Evolutionary conservation across 352 stramenopile genomes (phyloP).

Genomic region (Phytophthora cryptogea): DNA sequence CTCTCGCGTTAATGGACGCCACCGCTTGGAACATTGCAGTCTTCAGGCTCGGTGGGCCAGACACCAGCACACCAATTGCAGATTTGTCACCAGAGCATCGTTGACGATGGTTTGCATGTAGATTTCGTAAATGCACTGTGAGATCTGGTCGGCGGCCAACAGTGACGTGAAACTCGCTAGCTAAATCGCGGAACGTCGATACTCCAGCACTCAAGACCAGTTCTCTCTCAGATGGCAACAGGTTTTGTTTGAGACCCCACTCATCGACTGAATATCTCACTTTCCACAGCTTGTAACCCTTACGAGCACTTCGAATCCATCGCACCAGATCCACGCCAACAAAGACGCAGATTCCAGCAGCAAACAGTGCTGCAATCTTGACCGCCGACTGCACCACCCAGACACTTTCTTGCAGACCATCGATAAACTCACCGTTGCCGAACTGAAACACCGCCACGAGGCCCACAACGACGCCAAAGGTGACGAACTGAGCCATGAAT

Average conservation of each 20-base stretch:
- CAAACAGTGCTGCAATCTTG: constrained; percentile 15
- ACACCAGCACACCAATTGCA: constrained; percentile 40
- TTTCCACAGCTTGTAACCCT: background rate
- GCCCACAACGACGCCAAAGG: constrained; percentile 18
- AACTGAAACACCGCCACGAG: constrained; percentile 16
- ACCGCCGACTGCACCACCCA: constrained; percentile 19
- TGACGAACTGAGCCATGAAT: constrained; percentile 15
- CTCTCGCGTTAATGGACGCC: constrained; percentile 7
- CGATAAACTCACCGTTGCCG: constrained; percentile 14
- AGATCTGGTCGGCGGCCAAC: constrained; percentile 18
- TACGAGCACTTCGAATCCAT: constrained; percentile 1
- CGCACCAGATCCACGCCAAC: background rate
- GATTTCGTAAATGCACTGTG: constrained; percentile 8
- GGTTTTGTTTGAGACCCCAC: constrained; percentile 6
- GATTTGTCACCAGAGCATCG: background rate
- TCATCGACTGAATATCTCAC: constrained; percentile 1
- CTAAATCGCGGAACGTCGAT: constrained; percentile 18
- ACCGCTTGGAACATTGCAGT: constrained; percentile 10
- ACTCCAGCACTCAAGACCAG: background rate
- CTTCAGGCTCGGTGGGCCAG: constrained; percentile 39
- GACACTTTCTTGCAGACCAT: constrained; percentile 13
- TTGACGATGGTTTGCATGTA: constrained; percentile 4
- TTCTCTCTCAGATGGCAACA: constrained; percentile 3
- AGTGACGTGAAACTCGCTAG: constrained; percentile 9
- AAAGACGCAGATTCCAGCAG: constrained; percentile 10